phyloP scores from a whole-genome alignment of 1,284 basidiomycete genomes.

The Ceratobasidium sp. region DNA sequence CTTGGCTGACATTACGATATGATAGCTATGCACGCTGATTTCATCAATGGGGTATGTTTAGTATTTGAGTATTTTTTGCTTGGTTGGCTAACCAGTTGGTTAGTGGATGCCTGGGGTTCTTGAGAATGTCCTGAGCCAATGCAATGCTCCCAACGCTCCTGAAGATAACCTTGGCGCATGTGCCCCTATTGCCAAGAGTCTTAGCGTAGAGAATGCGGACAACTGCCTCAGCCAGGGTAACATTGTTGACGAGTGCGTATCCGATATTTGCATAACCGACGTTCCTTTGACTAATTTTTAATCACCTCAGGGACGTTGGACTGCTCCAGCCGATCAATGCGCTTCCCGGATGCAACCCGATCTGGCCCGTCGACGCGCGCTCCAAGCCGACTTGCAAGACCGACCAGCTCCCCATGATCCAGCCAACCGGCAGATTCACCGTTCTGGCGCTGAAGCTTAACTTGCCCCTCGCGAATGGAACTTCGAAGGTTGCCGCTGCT shows the following conservation, averaged over 20 bases:
- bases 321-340: background rate
- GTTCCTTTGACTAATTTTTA: background rate
- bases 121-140: background rate
- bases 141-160: conserved; percentile 36
- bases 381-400: conserved; percentile 23
- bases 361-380: conserved; percentile 19
- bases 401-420: background rate
- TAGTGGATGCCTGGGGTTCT: conserved; percentile 9
- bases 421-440: conserved; percentile 6
- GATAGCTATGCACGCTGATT: conserved; percentile 29
- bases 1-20: background rate
- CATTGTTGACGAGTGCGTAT: conserved; percentile 30
- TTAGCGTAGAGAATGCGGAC: conserved; percentile 22
- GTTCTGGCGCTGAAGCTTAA: conserved; percentile 7
- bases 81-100: background rate
- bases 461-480: conserved; percentile 1
- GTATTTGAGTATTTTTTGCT: background rate
- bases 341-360: conserved; percentile 30
- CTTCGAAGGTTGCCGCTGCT: background rate
- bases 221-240: conserved; percentile 29
- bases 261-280: background rate
- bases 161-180: conserved; percentile 10
- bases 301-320: conserved; percentile 28
- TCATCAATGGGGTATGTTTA: conserved; percentile 27
- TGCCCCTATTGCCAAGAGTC: background rate